phyloP scores from a whole-genome alignment of 495 filamentous ascomycete genomes.

The Tuber magnatum region DNA sequence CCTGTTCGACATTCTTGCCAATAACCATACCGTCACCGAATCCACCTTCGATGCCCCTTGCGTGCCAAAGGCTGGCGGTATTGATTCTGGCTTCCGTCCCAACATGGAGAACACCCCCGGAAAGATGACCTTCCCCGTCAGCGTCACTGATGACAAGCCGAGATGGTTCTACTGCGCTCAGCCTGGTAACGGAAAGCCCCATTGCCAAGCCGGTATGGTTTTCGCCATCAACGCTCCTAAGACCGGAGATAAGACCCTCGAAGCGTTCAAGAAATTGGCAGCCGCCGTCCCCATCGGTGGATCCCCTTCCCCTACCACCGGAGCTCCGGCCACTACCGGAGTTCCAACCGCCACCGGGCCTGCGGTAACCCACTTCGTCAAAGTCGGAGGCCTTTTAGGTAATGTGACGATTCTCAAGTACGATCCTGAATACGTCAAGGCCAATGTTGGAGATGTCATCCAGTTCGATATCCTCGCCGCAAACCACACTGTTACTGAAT shows the following conservation, averaged over 20 bases:
- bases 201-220: slow-evolving; percentile 38
- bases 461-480: slow-evolving; percentile 58
- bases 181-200: slow-evolving; percentile 43
- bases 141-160: slow-evolving; percentile 47
- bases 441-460: slow-evolving; percentile 58
- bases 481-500: slow-evolving; percentile 67
- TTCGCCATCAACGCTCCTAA: slow-evolving; percentile 33
- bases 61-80: slow-evolving; percentile 42
- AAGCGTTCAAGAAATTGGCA: slow-evolving; percentile 19
- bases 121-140: slow-evolving; percentile 44
- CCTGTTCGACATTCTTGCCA: slow-evolving; percentile 57
- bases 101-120: slow-evolving; percentile 41
- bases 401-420: slow-evolving; percentile 47
- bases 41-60: slow-evolving; percentile 61
- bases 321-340: slow-evolving; percentile 1
- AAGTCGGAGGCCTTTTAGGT: slow-evolving; percentile 49
- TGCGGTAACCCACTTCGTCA: slow-evolving; percentile 37
- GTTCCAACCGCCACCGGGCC: neutral
- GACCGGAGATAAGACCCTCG: slow-evolving; percentile 21
- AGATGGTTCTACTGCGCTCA: slow-evolving; percentile 58
- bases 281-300: neutral
- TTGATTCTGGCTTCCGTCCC: slow-evolving; percentile 47
- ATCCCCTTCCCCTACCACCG: neutral
- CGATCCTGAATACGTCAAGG: slow-evolving; percentile 50
- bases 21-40: slow-evolving; percentile 64